Evolutionary conservation across 2,329 filamentous ascomycete genomes (phyloP).

Genomic region (Emmonsiellopsis sp.): DNA sequence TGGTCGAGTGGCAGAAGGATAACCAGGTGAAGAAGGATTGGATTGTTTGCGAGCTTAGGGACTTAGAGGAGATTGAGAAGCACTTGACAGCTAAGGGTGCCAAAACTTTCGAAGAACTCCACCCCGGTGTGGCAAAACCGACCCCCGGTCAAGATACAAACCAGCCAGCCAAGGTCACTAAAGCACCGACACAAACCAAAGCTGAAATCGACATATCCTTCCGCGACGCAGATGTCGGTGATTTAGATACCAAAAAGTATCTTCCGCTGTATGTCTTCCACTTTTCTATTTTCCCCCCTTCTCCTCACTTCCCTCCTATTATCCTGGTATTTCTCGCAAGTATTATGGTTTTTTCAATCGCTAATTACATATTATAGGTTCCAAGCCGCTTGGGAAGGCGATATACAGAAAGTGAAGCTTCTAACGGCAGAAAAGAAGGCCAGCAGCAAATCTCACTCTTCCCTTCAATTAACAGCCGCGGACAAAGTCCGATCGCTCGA

Average conservation of each 20-base stretch:
- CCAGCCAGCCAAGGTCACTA: neutral
- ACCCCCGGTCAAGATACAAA: neutral
- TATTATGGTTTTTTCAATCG: neutral
- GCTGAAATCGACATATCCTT: slow-evolving; percentile 48
- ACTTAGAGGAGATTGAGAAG: slow-evolving; percentile 49
- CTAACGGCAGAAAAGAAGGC: slow-evolving; percentile 30
- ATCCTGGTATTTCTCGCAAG: neutral
- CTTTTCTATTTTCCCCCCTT: neutral
- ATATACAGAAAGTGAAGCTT: slow-evolving; percentile 49
- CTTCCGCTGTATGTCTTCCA: slow-evolving; percentile 7
- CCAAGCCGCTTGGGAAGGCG: slow-evolving; percentile 59
- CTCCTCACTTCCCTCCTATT: neutral
- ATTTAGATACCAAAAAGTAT: slow-evolving; percentile 46
- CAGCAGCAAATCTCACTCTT: slow-evolving; percentile 41
- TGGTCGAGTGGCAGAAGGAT: neutral
- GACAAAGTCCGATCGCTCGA: slow-evolving; percentile 43
- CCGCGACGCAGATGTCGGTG: slow-evolving; percentile 37
- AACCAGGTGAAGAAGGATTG: neutral
- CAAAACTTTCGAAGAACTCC: slow-evolving; percentile 57
- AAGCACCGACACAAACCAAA: slow-evolving; percentile 11
- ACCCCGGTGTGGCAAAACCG: slow-evolving; percentile 41
- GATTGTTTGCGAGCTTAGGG: slow-evolving; percentile 12
- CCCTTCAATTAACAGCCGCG: slow-evolving; percentile 54
- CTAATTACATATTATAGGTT: slow-evolving; percentile 9
- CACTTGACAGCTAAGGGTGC: slow-evolving; percentile 50